A percentile compares a stretch with the other conserved stretches of the same genome.
phyloP scores from a whole-genome alignment of 179 eudicot genomes.

The Beta macrorhiza region DNA sequence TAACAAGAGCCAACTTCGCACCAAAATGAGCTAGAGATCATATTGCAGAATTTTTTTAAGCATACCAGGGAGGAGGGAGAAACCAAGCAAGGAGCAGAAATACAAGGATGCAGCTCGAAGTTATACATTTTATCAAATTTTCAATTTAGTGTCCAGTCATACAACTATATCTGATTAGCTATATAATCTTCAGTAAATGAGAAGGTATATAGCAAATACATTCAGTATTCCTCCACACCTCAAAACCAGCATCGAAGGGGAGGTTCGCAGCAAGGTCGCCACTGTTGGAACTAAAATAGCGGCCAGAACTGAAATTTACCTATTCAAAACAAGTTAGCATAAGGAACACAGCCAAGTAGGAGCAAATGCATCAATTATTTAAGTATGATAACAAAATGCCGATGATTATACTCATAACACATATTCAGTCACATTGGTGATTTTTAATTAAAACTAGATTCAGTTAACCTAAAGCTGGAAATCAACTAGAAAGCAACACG shows the following conservation, averaged over 20 bases:
- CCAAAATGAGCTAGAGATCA: neutral
- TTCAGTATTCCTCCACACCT: conserved; percentile 45
- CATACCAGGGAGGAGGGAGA: neutral
- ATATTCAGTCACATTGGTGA: neutral
- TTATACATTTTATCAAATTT: neutral
- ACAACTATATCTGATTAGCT: neutral
- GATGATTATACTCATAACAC: neutral
- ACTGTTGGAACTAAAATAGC: conserved; percentile 68
- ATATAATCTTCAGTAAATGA: conserved; percentile 8
- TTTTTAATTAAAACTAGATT: neutral
- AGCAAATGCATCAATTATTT: neutral
- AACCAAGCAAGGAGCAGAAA: neutral
- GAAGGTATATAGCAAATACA: neutral
- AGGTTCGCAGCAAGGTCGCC: conserved; percentile 51
- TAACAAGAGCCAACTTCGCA: neutral
- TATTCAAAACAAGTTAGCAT: conserved; percentile 36
- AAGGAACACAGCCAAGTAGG: conserved; percentile 20
- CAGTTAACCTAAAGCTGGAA: neutral
- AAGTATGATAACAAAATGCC: neutral
- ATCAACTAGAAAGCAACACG: neutral
- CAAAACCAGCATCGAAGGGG: conserved; percentile 97
- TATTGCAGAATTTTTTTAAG: neutral
- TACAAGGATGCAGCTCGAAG: neutral
- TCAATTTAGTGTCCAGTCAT: neutral
- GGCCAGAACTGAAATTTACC: conserved; percentile 96